These are phyloP conservation scores for Saprolegnia parasitica DNA, from an alignment of 352 stramenopile genomes.

Conservation along the genomic window DNA sequence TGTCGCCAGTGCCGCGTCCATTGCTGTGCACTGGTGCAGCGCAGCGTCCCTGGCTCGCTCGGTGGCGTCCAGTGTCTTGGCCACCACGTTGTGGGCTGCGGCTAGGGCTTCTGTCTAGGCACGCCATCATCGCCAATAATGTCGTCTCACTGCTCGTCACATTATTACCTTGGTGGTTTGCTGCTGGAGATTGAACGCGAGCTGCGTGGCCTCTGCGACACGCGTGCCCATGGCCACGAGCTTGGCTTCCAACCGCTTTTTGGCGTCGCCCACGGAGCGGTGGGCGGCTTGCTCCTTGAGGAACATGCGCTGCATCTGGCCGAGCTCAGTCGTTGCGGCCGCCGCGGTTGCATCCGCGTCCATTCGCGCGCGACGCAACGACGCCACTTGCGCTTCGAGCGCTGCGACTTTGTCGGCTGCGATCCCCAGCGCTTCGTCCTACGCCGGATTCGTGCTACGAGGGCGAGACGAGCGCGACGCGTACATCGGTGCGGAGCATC, in stretches of 20 bases:
- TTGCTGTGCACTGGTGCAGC: not conserved
- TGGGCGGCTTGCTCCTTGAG: conserved; percentile 9
- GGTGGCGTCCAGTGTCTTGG: not conserved
- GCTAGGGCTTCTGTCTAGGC: too few species aligned
- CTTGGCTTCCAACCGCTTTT: conserved; percentile 11
- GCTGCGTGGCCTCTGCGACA: not conserved
- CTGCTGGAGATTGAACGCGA: not conserved
- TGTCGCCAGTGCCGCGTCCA: not conserved
- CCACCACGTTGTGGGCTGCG: too few species aligned
- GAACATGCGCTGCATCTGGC: not conserved
- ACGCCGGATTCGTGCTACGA: too few species aligned
- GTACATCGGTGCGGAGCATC: conserved; percentile 9
- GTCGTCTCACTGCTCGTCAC: not conserved
- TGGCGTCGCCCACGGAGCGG: not conserved
- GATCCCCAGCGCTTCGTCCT: not conserved
- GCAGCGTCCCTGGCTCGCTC: not conserved
- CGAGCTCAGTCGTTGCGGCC: not conserved
- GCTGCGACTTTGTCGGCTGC: not conserved
- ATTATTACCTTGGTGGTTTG: not conserved
- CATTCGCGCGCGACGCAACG: too few species aligned
- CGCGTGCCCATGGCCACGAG: conserved; percentile 1
- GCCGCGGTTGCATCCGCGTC: not conserved
- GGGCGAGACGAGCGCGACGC: not conserved
- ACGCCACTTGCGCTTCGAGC: not conserved
- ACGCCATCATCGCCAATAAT: too few species aligned